Evolutionary conservation across 345 rosid genomes (phyloP).

Genomic region (Hirschfeldia incana): DNA sequence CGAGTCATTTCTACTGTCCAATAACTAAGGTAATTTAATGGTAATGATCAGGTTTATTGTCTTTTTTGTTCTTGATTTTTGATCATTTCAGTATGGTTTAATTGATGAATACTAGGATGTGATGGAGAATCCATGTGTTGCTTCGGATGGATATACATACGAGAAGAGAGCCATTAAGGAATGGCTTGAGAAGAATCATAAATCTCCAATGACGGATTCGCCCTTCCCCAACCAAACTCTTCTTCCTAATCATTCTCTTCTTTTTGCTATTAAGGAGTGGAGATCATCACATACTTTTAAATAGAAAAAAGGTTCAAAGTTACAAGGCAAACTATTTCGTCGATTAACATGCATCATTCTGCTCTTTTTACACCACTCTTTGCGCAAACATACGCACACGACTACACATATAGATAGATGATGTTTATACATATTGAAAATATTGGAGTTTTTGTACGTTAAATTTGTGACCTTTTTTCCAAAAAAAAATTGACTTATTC

Average conservation of each 20-base stretch:
- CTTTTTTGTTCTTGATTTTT: neutral
- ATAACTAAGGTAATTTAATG: slow-evolving; percentile 59
- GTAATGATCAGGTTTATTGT: neutral
- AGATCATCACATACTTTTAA: slow-evolving; percentile 49
- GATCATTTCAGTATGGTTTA: neutral
- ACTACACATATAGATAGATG: neutral
- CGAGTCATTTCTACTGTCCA: slow-evolving; percentile 79
- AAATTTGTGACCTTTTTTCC: neutral
- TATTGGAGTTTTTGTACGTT: neutral
- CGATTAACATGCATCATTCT: slow-evolving; percentile 8
- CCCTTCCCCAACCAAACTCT: slow-evolving; percentile 56
- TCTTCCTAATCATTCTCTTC: slow-evolving; percentile 67
- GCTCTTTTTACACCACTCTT: neutral
- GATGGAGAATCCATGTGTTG: slow-evolving; percentile 88
- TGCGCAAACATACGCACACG: neutral
- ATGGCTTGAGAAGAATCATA: slow-evolving; percentile 58
- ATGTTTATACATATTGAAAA: neutral
- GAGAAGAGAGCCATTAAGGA: slow-evolving; percentile 65
- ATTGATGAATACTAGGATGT: slow-evolving; percentile 52
- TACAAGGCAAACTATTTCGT: neutral
- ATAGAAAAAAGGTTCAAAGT: neutral
- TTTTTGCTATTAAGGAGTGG: slow-evolving; percentile 74
- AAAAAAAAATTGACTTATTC: neutral
- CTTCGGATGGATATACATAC: slow-evolving; percentile 84
- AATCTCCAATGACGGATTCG: slow-evolving; percentile 70